Evolutionary conservation across 2,329 filamentous ascomycete genomes (phyloP).

Genomic region (Hymenotorrendiella dingleyae): DNA sequence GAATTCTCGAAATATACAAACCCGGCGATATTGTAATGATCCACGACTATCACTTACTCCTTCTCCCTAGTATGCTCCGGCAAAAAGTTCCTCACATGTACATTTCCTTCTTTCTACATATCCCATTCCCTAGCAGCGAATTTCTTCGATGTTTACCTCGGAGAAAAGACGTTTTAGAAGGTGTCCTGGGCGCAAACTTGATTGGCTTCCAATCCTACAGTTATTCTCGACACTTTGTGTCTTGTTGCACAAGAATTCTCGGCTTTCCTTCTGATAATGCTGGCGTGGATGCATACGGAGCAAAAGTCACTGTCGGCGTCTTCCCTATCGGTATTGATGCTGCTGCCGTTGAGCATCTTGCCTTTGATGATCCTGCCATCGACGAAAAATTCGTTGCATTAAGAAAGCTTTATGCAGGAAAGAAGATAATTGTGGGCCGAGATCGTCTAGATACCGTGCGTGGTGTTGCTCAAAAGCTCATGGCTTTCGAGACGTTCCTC

Average conservation of each 20-base stretch:
- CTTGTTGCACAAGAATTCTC: slow-evolving; percentile 85
- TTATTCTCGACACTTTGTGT: slow-evolving; percentile 90
- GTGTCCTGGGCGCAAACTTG: slow-evolving; percentile 85
- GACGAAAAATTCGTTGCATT: slow-evolving; percentile 68
- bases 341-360: slow-evolving; percentile 66
- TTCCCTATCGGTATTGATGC: slow-evolving; percentile 94
- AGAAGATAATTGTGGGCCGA: slow-evolving; percentile 91
- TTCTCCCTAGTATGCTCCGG: slow-evolving; percentile 82
- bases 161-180: slow-evolving; percentile 84
- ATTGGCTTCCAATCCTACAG: slow-evolving; percentile 94
- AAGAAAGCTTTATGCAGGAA: slow-evolving; percentile 73
- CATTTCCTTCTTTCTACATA: slow-evolving; percentile 90
- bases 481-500: slow-evolving; percentile 89
- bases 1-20: slow-evolving; percentile 82
- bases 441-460: slow-evolving; percentile 90
- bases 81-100: slow-evolving; percentile 84
- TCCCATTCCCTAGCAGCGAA: slow-evolving; percentile 93
- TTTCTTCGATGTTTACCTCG: slow-evolving; percentile 84
- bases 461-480: slow-evolving; percentile 91
- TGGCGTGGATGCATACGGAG: slow-evolving; percentile 83
- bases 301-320: slow-evolving; percentile 83
- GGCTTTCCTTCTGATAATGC: slow-evolving; percentile 83
- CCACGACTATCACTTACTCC: slow-evolving; percentile 89
- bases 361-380: slow-evolving; percentile 65
- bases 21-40: slow-evolving; percentile 89